phyloP scores from a whole-genome alignment of 805 yeast genomes.

The Wilhelminamyces savonicus region DNA sequence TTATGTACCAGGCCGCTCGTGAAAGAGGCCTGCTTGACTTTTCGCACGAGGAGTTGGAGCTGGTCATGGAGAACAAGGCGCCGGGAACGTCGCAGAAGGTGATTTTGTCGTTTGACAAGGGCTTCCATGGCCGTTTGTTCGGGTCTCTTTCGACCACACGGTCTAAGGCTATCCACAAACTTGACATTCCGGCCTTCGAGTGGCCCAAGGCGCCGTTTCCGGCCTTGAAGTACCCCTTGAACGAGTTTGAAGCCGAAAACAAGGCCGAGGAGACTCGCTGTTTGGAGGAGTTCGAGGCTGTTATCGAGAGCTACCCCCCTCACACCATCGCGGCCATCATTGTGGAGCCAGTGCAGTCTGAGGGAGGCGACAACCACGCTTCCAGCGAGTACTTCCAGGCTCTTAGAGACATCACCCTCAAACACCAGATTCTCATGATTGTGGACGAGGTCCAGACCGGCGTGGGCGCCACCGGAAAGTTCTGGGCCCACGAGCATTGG shows the following conservation, averaged over 20 bases:
- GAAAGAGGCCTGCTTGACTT: constrained; percentile 44
- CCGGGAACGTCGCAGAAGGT: constrained; percentile 52
- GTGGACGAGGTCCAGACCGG: constrained; percentile 74
- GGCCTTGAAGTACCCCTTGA: constrained; percentile 33
- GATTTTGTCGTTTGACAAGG: constrained; percentile 47
- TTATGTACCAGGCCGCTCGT: constrained; percentile 55
- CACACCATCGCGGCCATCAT: constrained; percentile 46
- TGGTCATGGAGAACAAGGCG: constrained; percentile 44
- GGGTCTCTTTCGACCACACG: constrained; percentile 52
- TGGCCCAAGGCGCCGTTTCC: constrained; percentile 54
- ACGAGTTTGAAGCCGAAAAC: constrained; percentile 32
- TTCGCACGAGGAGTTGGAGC: constrained; percentile 37
- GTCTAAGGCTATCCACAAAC: constrained; percentile 51
- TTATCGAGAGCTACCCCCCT: constrained; percentile 29
- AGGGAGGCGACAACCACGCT: constrained; percentile 75
- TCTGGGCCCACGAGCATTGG: constrained; percentile 73
- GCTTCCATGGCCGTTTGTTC: constrained; percentile 53
- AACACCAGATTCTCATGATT: constrained; percentile 53
- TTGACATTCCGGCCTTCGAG: constrained; percentile 53
- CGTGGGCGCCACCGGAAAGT: constrained; percentile 65
- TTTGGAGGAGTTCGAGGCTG: constrained; percentile 36
- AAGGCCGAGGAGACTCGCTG: constrained; percentile 43
- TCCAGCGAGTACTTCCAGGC: constrained; percentile 56
- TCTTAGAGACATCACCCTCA: constrained; percentile 52
- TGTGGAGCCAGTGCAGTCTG: constrained; percentile 62